Percentiles rank a stretch among this genome's conserved stretches.
Evolutionary conservation across 768 basidiomycete species (phyloP).

Genomic region (Leccinum uliginosum): DNA sequence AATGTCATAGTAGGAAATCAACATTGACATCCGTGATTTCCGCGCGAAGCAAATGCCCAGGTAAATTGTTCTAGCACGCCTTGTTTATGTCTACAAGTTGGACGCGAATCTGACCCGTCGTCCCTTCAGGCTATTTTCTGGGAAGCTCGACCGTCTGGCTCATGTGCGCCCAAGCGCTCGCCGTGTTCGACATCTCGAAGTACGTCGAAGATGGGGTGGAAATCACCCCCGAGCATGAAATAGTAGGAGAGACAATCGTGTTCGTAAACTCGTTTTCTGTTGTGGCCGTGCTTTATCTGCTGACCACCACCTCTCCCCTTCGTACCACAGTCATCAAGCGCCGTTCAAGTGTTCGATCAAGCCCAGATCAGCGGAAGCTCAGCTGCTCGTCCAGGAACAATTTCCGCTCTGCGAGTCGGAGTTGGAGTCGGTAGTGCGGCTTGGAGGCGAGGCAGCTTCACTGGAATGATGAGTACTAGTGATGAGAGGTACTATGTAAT

Average conservation of each 20-base stretch:
- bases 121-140: conserved; percentile 12
- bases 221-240: conserved; percentile 41
- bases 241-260: conserved; percentile 9
- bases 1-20: neutral
- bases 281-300: neutral
- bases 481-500: neutral
- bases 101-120: neutral
- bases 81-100: neutral
- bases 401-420: neutral
- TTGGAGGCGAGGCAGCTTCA: neutral
- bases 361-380: neutral
- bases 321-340: neutral
- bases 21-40: neutral
- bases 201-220: conserved; percentile 37
- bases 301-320: neutral
- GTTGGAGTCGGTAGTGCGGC: too few species aligned
- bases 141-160: conserved; percentile 25
- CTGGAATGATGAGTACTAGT: neutral
- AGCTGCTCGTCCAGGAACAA: neutral
- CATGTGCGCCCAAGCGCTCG: conserved; percentile 32
- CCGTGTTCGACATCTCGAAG: conserved; percentile 42
- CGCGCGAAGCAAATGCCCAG: neutral
- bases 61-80: neutral
- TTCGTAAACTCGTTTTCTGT: neutral
- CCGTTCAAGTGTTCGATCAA: neutral